Percentiles rank a stretch among this genome's conserved stretches.
Evolutionary conservation across 768 basidiomycete genomes (phyloP).

Genomic region (Phanerochaete sordida): DNA sequence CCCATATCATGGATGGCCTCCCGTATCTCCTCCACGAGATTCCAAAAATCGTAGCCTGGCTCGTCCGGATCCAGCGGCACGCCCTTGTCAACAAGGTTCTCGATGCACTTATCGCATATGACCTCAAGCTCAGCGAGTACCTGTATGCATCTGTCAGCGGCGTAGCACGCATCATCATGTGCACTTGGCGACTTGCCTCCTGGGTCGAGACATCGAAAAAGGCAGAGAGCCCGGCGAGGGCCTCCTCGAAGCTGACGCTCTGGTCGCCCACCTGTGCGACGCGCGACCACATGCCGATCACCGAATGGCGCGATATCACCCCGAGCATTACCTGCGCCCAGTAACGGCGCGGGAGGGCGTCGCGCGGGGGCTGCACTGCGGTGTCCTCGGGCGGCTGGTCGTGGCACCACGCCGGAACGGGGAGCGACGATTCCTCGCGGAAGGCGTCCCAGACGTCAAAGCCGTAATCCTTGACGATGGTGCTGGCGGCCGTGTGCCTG

Average conservation of each 20-base stretch:
- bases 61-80: constrained; percentile 27
- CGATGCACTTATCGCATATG: constrained; percentile 38
- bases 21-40: constrained; percentile 42
- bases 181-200: constrained; percentile 32
- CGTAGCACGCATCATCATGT: not conserved
- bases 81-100: constrained; percentile 29
- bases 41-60: constrained; percentile 30
- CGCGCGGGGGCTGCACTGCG: constrained; percentile 3
- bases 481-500: constrained; percentile 36
- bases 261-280: not conserved
- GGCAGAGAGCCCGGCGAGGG: constrained; percentile 47
- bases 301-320: constrained; percentile 7
- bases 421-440: constrained; percentile 33
- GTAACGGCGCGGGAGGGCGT: constrained; percentile 12
- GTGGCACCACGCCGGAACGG: constrained; percentile 30
- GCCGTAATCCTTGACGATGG: constrained; percentile 35
- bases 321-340: constrained; percentile 14
- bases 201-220: constrained; percentile 45
- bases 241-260: constrained; percentile 35
- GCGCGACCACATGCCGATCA: not conserved
- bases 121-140: constrained; percentile 36
- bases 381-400: not conserved
- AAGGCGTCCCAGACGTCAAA: constrained; percentile 58
- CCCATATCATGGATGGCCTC: constrained; percentile 47
- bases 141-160: constrained; percentile 25